Base-by-base conservation (phyloP, 176 grass and related monocot species). In the Puya raimondii region DNA sequence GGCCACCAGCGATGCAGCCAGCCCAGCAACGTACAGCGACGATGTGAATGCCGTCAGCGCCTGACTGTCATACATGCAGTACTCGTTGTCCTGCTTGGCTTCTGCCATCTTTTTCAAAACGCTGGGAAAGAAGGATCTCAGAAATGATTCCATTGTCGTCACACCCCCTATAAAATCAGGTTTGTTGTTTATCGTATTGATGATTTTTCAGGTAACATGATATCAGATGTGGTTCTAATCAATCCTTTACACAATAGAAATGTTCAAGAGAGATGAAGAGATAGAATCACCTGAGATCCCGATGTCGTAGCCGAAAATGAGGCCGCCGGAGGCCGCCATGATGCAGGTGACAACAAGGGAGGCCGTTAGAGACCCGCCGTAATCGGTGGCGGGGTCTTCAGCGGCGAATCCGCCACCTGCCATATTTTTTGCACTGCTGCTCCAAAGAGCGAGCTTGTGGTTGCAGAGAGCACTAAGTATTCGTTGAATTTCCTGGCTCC, bases 231-330 rank as follows among this genome's bases (percentile, higher is more conserved):
- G 4, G 33, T 42, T 42, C 33, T 42, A 42, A 8, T 42, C 4
- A 0, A 42, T 42, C 4, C 7, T 42, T 7, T 42, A 51, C 23
- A 72, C 6, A 64, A 47, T 17, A 18, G 47, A 64, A 49, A 23
- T 42, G 33, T 42, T 42, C 33, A 16, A 18, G 49, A 47, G 50
- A 72, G 16, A 15, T 11, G 49, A 10, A 50, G 48, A 70, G 4
- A 20, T 50, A 65, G 8, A 64, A 52, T 8, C 17, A 91, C 85
- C 91, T 69, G 91, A 96, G 74, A 96, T 88, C 57, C 91, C 91
- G 21, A 96, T 88, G 67, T 88, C 91, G 23, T 91, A 96, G 74
- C 91, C 88, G 71, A 96, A 96, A 75, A 96, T 96, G 2, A 96
- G 80, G 67, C 91, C 91, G 1, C 91, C 91, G 15, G 91, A 91